A percentile compares a stretch with the other conserved stretches of the same genome.
These are phyloP conservation scores for Chlorophyllum brunneum DNA, from an alignment of 768 basidiomycete genomes.

Conservation along the genomic window DNA sequence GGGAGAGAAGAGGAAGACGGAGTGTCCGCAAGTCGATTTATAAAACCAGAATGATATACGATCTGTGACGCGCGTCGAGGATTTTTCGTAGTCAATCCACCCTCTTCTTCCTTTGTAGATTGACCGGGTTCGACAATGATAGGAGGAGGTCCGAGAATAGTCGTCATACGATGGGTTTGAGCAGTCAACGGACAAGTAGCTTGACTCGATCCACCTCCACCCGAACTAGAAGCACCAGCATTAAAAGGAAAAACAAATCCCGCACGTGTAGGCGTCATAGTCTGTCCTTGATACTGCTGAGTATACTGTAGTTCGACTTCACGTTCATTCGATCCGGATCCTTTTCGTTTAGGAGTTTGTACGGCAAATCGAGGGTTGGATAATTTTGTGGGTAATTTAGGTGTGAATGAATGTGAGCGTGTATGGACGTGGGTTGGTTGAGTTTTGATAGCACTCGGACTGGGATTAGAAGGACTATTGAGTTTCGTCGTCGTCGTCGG, in stretches of 20 bases:
- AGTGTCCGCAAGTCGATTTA: slow-evolving; percentile 64
- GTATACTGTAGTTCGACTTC: slow-evolving; percentile 1
- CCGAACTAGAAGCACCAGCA: not conserved
- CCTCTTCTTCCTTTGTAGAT: no score
- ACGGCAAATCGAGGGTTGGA: slow-evolving; percentile 37
- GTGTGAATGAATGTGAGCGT: slow-evolving; percentile 68
- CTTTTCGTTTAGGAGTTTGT: slow-evolving; percentile 51
- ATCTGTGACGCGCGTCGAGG: slow-evolving; percentile 73
- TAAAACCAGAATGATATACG: slow-evolving; percentile 68
- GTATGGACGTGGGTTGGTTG: slow-evolving; percentile 46
- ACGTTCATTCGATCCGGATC: slow-evolving; percentile 28
- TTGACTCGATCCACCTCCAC: not conserved
- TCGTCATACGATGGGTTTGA: slow-evolving; percentile 19
- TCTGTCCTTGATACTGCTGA: not conserved
- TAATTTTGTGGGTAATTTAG: slow-evolving; percentile 66
- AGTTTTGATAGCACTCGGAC: slow-evolving; percentile 16
- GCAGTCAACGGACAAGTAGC: not conserved
- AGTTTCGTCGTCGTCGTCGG: no score
- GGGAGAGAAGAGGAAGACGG: slow-evolving; percentile 27
- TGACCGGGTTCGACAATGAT: slow-evolving; percentile 37
- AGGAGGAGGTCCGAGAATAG: slow-evolving; percentile 46
- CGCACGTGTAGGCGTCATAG: slow-evolving; percentile 12
- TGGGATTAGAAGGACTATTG: no score
- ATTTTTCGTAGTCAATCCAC: slow-evolving; percentile 23
- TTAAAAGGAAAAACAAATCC: not conserved